Evolutionary conservation across 2,329 filamentous ascomycete genomes (phyloP).

Genomic region (Anthostomella pinea): DNA sequence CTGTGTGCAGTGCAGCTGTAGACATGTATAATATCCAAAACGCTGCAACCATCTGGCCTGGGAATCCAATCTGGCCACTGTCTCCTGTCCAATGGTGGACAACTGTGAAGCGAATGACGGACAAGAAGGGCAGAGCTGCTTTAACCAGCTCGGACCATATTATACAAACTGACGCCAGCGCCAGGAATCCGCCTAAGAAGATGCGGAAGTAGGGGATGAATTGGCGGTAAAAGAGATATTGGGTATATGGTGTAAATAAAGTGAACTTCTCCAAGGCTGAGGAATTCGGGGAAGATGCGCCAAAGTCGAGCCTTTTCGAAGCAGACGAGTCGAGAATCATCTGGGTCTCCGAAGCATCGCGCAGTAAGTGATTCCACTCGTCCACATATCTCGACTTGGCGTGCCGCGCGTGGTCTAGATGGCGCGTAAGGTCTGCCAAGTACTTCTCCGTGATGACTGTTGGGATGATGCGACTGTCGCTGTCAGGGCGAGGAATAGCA

Average conservation of each 20-base stretch:
- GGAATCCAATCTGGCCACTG: slow-evolving; percentile 76
- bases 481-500: slow-evolving; percentile 38
- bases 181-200: slow-evolving; percentile 62
- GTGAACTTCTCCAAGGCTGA: slow-evolving; percentile 53
- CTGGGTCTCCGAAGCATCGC: slow-evolving; percentile 72
- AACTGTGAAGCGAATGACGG: slow-evolving; percentile 63
- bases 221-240: slow-evolving; percentile 74
- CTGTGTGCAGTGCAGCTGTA: slow-evolving; percentile 77
- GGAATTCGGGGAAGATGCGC: slow-evolving; percentile 52
- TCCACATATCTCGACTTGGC: slow-evolving; percentile 77
- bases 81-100: slow-evolving; percentile 73
- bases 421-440: slow-evolving; percentile 82
- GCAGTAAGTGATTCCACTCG: slow-evolving; percentile 80
- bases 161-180: slow-evolving; percentile 75
- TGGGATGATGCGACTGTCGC: slow-evolving; percentile 55
- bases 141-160: slow-evolving; percentile 94
- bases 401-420: slow-evolving; percentile 78
- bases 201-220: slow-evolving; percentile 68
- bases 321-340: slow-evolving; percentile 78
- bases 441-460: slow-evolving; percentile 90
- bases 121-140: slow-evolving; percentile 72
- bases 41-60: slow-evolving; percentile 79
- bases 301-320: slow-evolving; percentile 78
- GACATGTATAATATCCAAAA: slow-evolving; percentile 97
- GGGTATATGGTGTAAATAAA: slow-evolving; percentile 74